Base-by-base conservation (phyloP, 257 asterid genomes). In the Lycium barbarum region DNA sequence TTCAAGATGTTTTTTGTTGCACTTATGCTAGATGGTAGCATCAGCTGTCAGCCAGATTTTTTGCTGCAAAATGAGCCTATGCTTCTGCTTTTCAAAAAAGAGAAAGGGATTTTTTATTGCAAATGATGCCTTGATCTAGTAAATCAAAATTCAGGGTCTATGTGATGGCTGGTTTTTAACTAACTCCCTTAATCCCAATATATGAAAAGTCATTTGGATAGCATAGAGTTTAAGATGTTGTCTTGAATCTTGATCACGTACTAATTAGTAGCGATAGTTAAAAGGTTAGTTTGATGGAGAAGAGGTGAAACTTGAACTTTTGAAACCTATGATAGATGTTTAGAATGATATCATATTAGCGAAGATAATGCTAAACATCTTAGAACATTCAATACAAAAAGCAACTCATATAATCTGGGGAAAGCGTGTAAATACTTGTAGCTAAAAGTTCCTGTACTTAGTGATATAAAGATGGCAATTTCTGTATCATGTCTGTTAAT, bases 41-140 rank as follows among this genome's bases (percentile, higher is more conserved):
- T 54, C 80, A 40, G 26, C 43, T 81, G 63, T 78, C 85, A 71
- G 66, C 13, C 58, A 2, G 6, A 26, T 33, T 17, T 33, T 14
- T 35, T 78, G 82, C 65, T 53, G 82, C 65, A 78, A 33, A 78
- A 78, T 78, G 82, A 78, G 14, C 47, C 49, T 15, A 14, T 78
- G 33, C 33, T 53, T 53, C 10, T 53, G 58, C 58, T n/a, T 57
- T 40, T 40, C 45, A 40, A 40, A 40, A 40, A 6, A 40, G 45
- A 40, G 6, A 40, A 40, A 40, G 45, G 6, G 1, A 38, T 59
- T 59, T 18, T 20, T 5, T 59, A 7, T 53, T 14, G 9, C 9
- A 49, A 33, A 33, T 78, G 65, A 33, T 78, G 10, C 82, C 43
- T 18, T 78, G 66, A 26, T 51, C 82, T 78, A 18, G 53, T 53